phyloP scores from a whole-genome alignment of 139 green algal genomes.

The Closterium sp. region DNA sequence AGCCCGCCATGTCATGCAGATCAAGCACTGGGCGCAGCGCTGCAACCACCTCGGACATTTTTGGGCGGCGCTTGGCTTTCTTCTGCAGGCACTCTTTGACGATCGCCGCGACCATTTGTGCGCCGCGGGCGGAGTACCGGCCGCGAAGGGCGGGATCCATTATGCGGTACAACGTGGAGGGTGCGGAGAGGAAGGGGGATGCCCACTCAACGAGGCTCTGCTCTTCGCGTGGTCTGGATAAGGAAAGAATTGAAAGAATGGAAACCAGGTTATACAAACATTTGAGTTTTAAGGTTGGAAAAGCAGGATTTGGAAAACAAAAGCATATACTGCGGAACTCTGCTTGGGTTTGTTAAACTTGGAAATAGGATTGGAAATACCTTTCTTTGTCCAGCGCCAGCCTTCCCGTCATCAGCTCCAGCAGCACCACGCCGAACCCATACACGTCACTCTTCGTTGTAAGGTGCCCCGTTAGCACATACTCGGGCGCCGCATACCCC shows the following conservation, averaged over 20 bases:
- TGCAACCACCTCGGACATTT: constrained; percentile 38
- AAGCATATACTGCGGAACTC: not conserved
- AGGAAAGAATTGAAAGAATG: not conserved
- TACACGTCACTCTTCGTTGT: constrained; percentile 31
- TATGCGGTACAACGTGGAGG: constrained; percentile 12
- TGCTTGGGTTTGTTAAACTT: not conserved
- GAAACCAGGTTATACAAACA: not conserved
- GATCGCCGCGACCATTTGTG: constrained; percentile 10
- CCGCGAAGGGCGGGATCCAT: constrained; percentile 27
- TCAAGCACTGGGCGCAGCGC: constrained; percentile 27
- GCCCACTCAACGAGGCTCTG: constrained; percentile 34
- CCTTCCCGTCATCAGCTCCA: constrained; percentile 31
- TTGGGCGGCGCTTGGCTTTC: constrained; percentile 26
- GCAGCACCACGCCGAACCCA: constrained; percentile 20
- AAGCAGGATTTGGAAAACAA: not conserved
- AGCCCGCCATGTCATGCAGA: constrained; percentile 29
- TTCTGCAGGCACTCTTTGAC: constrained; percentile 27
- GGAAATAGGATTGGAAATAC: not conserved
- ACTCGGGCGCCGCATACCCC: constrained; percentile 25
- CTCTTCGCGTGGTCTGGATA: constrained; percentile 17
- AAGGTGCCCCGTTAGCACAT: constrained; percentile 23
- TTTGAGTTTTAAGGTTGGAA: not conserved
- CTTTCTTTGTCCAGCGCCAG: constrained; percentile 17
- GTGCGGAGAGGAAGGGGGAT: constrained; percentile 11
- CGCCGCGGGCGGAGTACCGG: constrained; percentile 12